Conservation (phyloP, 2,329 filamentous ascomycete genomes). For the Hymenoscyphus albidus region DNA sequence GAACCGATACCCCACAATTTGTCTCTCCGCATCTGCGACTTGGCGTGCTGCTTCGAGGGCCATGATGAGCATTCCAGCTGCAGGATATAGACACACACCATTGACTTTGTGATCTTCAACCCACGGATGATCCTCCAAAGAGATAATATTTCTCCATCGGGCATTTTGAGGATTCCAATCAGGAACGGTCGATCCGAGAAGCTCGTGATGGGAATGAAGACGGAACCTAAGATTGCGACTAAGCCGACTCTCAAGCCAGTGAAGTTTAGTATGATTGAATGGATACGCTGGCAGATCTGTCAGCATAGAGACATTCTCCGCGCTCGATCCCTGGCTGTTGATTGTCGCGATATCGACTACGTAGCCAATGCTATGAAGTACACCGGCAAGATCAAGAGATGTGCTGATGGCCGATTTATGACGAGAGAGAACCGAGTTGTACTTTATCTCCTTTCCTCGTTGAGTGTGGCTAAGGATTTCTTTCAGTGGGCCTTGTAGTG, state of each 20-base stretch:
- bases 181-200: conserved; percentile 6
- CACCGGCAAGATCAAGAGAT: background rate
- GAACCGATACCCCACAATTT: conserved; percentile 5
- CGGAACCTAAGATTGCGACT: conserved; percentile 6
- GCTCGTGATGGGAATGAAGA: conserved; percentile 4
- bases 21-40: conserved; percentile 13
- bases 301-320: conserved; percentile 1
- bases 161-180: conserved; percentile 12
- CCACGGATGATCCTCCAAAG: conserved; percentile 10
- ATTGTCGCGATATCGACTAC: conserved; percentile 36
- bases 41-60: conserved; percentile 28
- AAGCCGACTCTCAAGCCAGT: conserved; percentile 11
- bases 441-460: background rate
- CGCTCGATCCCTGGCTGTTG: conserved; percentile 30
- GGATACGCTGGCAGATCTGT: conserved; percentile 12
- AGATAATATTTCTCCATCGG: conserved; percentile 12
- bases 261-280: conserved; percentile 10
- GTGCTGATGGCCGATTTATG: conserved; percentile 7
- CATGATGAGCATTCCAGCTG: conserved; percentile 33
- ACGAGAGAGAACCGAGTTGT: conserved; percentile 9
- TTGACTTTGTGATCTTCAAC: conserved; percentile 22
- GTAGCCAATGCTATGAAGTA: conserved; percentile 2
- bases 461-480: conserved; percentile 3
- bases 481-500: conserved; percentile 14
- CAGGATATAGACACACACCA: conserved; percentile 28